phyloP scores from a whole-genome alignment of 1,284 basidiomycete genomes.

The Cystodermella granulosa region DNA sequence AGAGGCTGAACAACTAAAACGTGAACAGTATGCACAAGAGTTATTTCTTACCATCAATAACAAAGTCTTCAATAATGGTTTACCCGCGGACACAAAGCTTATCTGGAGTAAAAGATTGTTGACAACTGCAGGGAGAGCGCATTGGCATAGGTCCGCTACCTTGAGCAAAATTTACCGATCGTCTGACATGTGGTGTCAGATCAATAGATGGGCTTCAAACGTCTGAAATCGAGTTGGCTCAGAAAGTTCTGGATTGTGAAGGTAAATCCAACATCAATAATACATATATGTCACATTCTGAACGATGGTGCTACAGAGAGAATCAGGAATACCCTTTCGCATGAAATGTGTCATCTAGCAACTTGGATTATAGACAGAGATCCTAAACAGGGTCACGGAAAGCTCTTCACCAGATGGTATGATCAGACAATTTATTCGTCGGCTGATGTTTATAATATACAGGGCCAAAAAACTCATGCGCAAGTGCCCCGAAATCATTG shows the following conservation, averaged over 20 bases:
- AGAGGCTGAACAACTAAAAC: slow-evolving; percentile 44
- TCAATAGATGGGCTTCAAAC: slow-evolving; percentile 49
- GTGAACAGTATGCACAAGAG: slow-evolving; percentile 54
- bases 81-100: slow-evolving; percentile 63
- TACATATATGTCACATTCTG: slow-evolving; percentile 1
- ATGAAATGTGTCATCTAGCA: slow-evolving; percentile 86
- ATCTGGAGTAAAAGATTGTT: slow-evolving; percentile 70
- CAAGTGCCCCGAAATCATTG: slow-evolving; percentile 58
- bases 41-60: slow-evolving; percentile 80
- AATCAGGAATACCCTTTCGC: slow-evolving; percentile 72
- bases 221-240: slow-evolving; percentile 67
- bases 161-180: neutral
- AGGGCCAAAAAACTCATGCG: slow-evolving; percentile 65
- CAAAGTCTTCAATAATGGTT: slow-evolving; percentile 66
- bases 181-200: slow-evolving; percentile 26
- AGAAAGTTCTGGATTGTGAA: slow-evolving; percentile 71
- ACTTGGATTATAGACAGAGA: slow-evolving; percentile 71
- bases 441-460: neutral
- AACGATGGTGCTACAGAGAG: slow-evolving; percentile 60
- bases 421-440: neutral
- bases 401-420: slow-evolving; percentile 62
- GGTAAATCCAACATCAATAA: too few species aligned
- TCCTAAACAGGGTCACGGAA: slow-evolving; percentile 65
- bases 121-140: slow-evolving; percentile 75
- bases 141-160: slow-evolving; percentile 54